Percentiles rank a stretch among this genome's conserved stretches.
Evolutionary conservation across 2,329 filamentous ascomycete species (phyloP).

Genomic region (Lasiodiplodia gonubiensis): DNA sequence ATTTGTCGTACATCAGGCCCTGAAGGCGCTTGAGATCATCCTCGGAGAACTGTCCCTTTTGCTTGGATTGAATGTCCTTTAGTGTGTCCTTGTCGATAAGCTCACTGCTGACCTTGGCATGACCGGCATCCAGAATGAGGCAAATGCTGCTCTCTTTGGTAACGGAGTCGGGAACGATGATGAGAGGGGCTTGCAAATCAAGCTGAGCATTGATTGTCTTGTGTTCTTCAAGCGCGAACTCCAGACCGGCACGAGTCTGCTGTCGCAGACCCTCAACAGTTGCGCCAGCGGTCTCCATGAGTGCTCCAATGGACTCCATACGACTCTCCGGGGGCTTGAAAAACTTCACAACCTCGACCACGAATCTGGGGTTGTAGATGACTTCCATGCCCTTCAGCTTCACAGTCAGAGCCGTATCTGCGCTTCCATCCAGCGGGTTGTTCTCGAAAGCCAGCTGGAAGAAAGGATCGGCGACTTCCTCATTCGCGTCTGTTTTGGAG

Average conservation of each 20-base stretch:
- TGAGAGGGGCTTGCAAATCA: slow-evolving; percentile 91
- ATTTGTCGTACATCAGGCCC: slow-evolving; percentile 96
- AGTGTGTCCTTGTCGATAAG: slow-evolving; percentile 90
- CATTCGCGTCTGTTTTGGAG: slow-evolving; percentile 50
- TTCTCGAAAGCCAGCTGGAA: slow-evolving; percentile 94
- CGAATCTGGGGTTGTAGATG: slow-evolving; percentile 94
- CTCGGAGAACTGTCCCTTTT: slow-evolving; percentile 83
- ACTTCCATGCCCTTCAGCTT: slow-evolving; percentile 96
- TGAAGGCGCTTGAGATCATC: slow-evolving; percentile 88
- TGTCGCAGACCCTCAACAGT: slow-evolving; percentile 94
- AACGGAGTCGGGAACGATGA: slow-evolving; percentile 95
- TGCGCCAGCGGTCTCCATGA: slow-evolving; percentile 94
- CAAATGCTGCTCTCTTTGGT: slow-evolving; percentile 81
- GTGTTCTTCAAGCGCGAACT: slow-evolving; percentile 96
- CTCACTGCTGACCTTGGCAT: slow-evolving; percentile 92
- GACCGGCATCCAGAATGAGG: slow-evolving; percentile 93
- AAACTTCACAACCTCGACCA: slow-evolving; percentile 90
- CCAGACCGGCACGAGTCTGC: slow-evolving; percentile 92
- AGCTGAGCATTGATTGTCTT: slow-evolving; percentile 97
- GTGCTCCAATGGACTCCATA: slow-evolving; percentile 95
- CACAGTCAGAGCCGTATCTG: slow-evolving; percentile 86
- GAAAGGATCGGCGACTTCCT: slow-evolving; percentile 72
- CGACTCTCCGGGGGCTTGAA: slow-evolving; percentile 96
- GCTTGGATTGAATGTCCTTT: slow-evolving; percentile 87
- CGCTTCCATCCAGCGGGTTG: slow-evolving; percentile 89